Percentiles rank a stretch among this genome's conserved stretches.
Evolutionary conservation across 2,329 filamentous ascomycete genomes (phyloP).

Genomic region (Phaeosphaeria sp.): DNA sequence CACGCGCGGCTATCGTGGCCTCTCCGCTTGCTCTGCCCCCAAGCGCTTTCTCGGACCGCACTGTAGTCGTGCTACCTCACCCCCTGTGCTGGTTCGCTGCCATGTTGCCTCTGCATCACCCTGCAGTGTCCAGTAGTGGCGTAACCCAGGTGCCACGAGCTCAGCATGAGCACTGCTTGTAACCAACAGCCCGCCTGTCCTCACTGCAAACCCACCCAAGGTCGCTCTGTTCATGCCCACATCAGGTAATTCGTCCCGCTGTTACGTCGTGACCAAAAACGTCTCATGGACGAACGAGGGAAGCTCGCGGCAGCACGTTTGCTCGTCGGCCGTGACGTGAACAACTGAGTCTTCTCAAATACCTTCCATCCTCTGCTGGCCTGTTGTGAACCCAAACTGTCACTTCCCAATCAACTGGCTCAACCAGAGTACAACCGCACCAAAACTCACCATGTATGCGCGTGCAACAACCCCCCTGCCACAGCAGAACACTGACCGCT

Average conservation of each 20-base stretch:
- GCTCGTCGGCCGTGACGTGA: slow-evolving; percentile 30
- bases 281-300: slow-evolving; percentile 21
- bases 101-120: slow-evolving; percentile 36
- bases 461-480: slow-evolving; percentile 23
- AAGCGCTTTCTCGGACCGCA: neutral
- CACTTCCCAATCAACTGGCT: slow-evolving; percentile 11
- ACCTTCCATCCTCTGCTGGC: slow-evolving; percentile 13
- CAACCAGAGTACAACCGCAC: slow-evolving; percentile 10
- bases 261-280: slow-evolving; percentile 32
- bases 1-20: slow-evolving; percentile 8
- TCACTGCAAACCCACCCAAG: neutral
- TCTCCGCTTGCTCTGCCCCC: neutral
- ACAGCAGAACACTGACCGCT: slow-evolving; percentile 34
- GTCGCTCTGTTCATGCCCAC: slow-evolving; percentile 8
- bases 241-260: slow-evolving; percentile 28
- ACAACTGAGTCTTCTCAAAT: slow-evolving; percentile 22
- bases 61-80: neutral
- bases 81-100: slow-evolving; percentile 16
- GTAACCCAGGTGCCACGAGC: slow-evolving; percentile 27
- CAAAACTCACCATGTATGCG: slow-evolving; percentile 41
- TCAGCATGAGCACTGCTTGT: slow-evolving; percentile 13
- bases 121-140: slow-evolving; percentile 22
- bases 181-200: neutral
- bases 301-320: slow-evolving; percentile 16
- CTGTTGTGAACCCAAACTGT: slow-evolving; percentile 2